Percentiles rank a stretch among this genome's conserved stretches.
phyloP scores from a whole-genome alignment of 139 green algal genomes.

The Tetradesmus obliquus region DNA sequence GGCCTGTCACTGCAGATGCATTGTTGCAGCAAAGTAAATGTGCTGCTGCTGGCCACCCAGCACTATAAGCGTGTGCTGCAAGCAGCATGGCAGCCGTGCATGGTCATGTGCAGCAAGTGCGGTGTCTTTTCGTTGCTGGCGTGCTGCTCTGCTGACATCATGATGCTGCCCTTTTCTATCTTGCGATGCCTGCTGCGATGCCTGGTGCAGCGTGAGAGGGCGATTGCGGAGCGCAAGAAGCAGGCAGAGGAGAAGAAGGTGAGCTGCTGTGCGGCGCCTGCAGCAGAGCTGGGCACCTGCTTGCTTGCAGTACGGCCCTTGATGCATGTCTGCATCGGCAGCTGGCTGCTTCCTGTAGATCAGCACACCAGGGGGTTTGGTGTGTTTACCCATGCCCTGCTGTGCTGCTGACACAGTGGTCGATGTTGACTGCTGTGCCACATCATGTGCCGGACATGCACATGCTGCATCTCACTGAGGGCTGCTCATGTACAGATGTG shows the following conservation, averaged over 20 bases:
- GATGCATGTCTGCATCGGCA: too few species aligned
- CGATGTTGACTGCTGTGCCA: too few species aligned
- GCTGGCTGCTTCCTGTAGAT: too few species aligned
- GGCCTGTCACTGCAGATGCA: too few species aligned
- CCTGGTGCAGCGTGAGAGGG: constrained; percentile 25
- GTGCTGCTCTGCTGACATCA: background rate
- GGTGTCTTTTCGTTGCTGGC: too few species aligned
- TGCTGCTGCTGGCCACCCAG: background rate
- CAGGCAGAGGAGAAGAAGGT: constrained; percentile 26
- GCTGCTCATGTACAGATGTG: background rate
- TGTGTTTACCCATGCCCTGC: too few species aligned
- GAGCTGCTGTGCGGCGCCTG: background rate
- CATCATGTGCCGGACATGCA: background rate
- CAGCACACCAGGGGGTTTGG: too few species aligned
- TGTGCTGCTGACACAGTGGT: too few species aligned
- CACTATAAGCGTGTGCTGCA: too few species aligned
- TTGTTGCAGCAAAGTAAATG: too few species aligned
- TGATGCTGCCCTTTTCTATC: background rate
- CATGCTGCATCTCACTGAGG: background rate
- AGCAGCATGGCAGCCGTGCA: too few species aligned
- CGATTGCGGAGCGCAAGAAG: constrained; percentile 11
- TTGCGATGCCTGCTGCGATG: background rate
- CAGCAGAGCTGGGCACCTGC: background rate
- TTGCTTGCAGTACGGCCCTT: background rate
- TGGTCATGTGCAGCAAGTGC: background rate